A percentile compares a stretch with the other conserved stretches of the same genome.
phyloP scores from a whole-genome alignment of 2,329 filamentous ascomycete genomes.

The Venturia oleaginea region DNA sequence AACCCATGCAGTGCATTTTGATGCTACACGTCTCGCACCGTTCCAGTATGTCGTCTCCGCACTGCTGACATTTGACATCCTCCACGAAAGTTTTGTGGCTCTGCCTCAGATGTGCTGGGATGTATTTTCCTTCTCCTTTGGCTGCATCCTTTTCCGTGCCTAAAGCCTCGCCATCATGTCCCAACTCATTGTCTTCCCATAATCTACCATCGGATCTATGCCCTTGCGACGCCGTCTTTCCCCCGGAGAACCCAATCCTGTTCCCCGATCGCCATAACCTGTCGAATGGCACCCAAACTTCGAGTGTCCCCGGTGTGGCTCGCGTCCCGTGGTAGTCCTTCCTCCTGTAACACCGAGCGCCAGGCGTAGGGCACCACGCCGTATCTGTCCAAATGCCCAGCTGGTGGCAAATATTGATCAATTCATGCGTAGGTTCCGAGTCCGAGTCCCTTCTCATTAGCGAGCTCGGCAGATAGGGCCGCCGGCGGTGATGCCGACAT shows the following conservation, averaged over 20 bases:
- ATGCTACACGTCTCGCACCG: conserved; percentile 53
- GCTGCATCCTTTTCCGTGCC: conserved; percentile 36
- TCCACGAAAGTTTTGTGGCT: conserved; percentile 47
- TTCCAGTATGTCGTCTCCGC: conserved; percentile 44
- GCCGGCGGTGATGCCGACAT: conserved; percentile 51
- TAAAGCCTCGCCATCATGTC: conserved; percentile 45
- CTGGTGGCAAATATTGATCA: conserved; percentile 50
- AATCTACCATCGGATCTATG: conserved; percentile 38
- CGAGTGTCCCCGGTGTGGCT: conserved; percentile 44
- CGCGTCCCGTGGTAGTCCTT: conserved; percentile 49
- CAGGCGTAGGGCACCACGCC: conserved; percentile 51
- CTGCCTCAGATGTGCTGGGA: conserved; percentile 43
- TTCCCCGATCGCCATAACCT: conserved; percentile 51
- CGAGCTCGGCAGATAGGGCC: conserved; percentile 49
- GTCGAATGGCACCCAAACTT: conserved; percentile 56
- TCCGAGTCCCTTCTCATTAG: conserved; percentile 48
- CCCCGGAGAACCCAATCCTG: conserved; percentile 41
- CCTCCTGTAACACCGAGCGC: conserved; percentile 45
- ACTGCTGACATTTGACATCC: conserved; percentile 45
- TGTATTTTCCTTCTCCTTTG: conserved; percentile 44
- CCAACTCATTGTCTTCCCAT: conserved; percentile 48
- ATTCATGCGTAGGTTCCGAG: conserved; percentile 51
- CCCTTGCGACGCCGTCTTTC: conserved; percentile 16
- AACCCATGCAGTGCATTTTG: conserved; percentile 53
- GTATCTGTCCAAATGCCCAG: conserved; percentile 53